These are phyloP conservation scores for Solanum habrochaites DNA, from an alignment of 257 asterid species.

Conservation along the genomic window DNA sequence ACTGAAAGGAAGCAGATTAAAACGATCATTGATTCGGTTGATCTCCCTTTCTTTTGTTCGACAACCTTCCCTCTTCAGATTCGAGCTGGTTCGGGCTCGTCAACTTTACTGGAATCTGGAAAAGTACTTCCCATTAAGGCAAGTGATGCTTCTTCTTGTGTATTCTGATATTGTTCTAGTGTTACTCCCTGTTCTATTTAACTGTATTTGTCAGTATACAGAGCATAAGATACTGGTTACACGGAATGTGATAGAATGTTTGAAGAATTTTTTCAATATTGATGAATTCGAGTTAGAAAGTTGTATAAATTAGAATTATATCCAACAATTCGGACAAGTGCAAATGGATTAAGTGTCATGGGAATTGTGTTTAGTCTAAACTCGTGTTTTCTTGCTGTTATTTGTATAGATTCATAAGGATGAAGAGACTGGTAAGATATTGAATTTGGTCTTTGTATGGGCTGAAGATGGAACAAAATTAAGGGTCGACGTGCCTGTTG, in stretches of 20 bases:
- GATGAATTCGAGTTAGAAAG: neutral
- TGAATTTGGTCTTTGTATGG: conserved; percentile 91
- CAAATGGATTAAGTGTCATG: neutral
- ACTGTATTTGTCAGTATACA: neutral
- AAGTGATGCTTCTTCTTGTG: neutral
- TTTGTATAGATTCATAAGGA: conserved; percentile 54
- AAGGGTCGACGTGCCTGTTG: conserved; percentile 76
- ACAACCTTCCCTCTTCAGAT: conserved; percentile 85
- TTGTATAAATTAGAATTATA: neutral
- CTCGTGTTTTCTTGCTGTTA: neutral
- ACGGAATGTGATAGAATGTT: neutral
- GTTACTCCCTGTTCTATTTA: neutral
- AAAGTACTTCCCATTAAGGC: conserved; percentile 89
- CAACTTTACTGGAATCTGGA: conserved; percentile 50
- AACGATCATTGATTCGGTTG: conserved; percentile 49
- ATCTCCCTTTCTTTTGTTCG: conserved; percentile 62
- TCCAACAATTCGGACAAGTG: neutral
- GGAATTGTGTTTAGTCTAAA: neutral
- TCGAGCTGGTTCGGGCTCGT: conserved; percentile 85
- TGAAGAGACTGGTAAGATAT: conserved; percentile 55
- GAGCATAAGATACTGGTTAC: neutral
- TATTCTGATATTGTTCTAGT: neutral
- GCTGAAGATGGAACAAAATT: conserved; percentile 81
- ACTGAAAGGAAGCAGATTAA: conserved; percentile 80
- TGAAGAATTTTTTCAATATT: neutral